These are phyloP conservation scores for Cystobasidium pallidum DNA, from an alignment of 1,284 basidiomycete genomes.

Conservation along the genomic window DNA sequence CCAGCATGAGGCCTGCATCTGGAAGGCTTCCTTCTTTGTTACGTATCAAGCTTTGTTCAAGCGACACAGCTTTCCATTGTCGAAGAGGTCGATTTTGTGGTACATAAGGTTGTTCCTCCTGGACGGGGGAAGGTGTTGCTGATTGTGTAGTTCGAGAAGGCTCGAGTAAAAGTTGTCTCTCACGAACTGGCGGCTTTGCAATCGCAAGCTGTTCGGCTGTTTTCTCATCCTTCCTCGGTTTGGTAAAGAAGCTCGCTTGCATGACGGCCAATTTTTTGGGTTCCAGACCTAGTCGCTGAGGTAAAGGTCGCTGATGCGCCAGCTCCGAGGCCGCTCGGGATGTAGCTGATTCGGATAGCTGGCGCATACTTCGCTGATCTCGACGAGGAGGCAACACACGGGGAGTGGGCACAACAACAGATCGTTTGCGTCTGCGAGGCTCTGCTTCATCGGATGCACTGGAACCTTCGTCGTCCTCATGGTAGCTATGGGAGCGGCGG, in stretches of 20 bases:
- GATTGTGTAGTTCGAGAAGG: slow-evolving; percentile 2
- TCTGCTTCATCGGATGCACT: slow-evolving; percentile 22
- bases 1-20: slow-evolving; percentile 82
- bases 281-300: slow-evolving; percentile 71
- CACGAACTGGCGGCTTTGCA: background rate
- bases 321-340: slow-evolving; percentile 14
- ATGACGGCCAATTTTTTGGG: slow-evolving; percentile 84
- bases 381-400: slow-evolving; percentile 28
- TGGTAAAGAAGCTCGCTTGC: slow-evolving; percentile 77
- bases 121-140: slow-evolving; percentile 21
- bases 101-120: slow-evolving; percentile 38
- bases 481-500: background rate
- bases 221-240: slow-evolving; percentile 20
- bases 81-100: slow-evolving; percentile 63
- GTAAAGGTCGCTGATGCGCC: slow-evolving; percentile 61
- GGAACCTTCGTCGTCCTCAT: background rate
- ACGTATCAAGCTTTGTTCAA: slow-evolving; percentile 62
- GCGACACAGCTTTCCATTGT: slow-evolving; percentile 63
- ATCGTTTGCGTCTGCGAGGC: slow-evolving; percentile 34
- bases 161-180: slow-evolving; percentile 17
- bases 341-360: slow-evolving; percentile 10
- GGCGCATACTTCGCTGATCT: slow-evolving; percentile 41
- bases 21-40: slow-evolving; percentile 69
- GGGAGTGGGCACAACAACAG: slow-evolving; percentile 35
- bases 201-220: background rate